Percentiles rank a stretch among this genome's conserved stretches.
These are phyloP conservation scores for Daldinia eschscholtzii DNA, from an alignment of 2,329 filamentous ascomycete species.

Conservation along the genomic window DNA sequence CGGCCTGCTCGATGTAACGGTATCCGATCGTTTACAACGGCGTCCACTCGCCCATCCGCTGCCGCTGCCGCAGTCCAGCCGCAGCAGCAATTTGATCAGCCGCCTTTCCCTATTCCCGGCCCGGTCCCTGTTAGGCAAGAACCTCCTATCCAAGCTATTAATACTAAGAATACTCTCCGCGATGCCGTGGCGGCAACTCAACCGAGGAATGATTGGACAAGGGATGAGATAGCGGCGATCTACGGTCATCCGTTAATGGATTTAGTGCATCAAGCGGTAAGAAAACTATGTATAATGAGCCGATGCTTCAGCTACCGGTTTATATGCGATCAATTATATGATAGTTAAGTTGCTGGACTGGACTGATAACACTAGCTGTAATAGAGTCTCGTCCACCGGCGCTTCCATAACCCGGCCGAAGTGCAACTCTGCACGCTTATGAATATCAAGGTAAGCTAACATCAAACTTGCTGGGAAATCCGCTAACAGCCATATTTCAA, in stretches of 20 bases:
- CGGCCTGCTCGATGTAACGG: slow-evolving; percentile 27
- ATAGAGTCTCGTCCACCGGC: slow-evolving; percentile 81
- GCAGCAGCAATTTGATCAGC: slow-evolving; percentile 24
- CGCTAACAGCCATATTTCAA: slow-evolving; percentile 53
- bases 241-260: slow-evolving; percentile 87
- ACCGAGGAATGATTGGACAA: slow-evolving; percentile 82
- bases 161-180: slow-evolving; percentile 53
- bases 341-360: not conserved
- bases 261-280: slow-evolving; percentile 79
- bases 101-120: slow-evolving; percentile 27
- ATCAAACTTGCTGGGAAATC: not conserved
- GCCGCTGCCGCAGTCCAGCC: slow-evolving; percentile 30
- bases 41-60: slow-evolving; percentile 29
- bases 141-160: slow-evolving; percentile 6
- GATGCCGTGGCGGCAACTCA: slow-evolving; percentile 70
- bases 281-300: slow-evolving; percentile 41
- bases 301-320: not conserved
- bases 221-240: slow-evolving; percentile 82
- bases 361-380: slow-evolving; percentile 32
- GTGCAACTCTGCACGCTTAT: slow-evolving; percentile 95
- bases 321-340: slow-evolving; percentile 22
- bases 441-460: slow-evolving; percentile 76
- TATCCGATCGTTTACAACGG: slow-evolving; percentile 32
- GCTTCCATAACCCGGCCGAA: slow-evolving; percentile 84
- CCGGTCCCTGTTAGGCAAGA: slow-evolving; percentile 25